Conservation (phyloP, 192 early-diverging fungal species). For the Coemansia sp. region DNA sequence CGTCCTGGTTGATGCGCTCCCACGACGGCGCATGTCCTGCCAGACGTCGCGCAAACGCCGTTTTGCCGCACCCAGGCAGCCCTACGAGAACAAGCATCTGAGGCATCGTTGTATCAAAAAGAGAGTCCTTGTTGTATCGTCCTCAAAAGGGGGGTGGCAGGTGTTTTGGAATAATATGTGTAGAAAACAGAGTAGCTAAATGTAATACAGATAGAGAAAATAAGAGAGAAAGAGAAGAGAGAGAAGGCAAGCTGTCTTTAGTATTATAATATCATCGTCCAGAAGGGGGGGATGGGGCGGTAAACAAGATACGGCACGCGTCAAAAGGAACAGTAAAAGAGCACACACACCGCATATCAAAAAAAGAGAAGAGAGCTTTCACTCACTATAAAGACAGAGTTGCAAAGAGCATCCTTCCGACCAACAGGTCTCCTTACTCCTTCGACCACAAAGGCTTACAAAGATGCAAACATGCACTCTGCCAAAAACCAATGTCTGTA, state of each 20-base stretch:
- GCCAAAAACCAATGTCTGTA: too few species aligned
- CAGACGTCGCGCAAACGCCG: constrained; percentile 62
- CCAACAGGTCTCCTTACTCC: background rate
- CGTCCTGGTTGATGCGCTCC: constrained; percentile 75
- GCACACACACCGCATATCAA: too few species aligned
- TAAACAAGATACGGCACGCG: background rate
- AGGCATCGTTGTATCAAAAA: constrained; percentile 52
- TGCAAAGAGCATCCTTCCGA: background rate
- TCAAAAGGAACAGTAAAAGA: constrained; percentile 10
- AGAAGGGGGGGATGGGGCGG: background rate
- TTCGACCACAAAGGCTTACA: background rate
- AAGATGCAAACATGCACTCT: background rate
- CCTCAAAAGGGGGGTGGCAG: background rate
- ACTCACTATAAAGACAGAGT: constrained; percentile 1
- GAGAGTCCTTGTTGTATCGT: too few species aligned
- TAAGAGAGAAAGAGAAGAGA: background rate
- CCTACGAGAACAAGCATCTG: constrained; percentile 72
- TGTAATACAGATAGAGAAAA: constrained; percentile 3
- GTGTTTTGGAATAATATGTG: background rate
- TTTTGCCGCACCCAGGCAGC: constrained; percentile 76
- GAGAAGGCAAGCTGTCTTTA: background rate
- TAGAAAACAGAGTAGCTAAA: too few species aligned
- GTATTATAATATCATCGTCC: background rate
- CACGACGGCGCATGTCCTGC: constrained; percentile 51
- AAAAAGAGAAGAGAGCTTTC: background rate